These are phyloP conservation scores for Sugiyamaella americana DNA, from an alignment of 805 yeast species.

Conservation along the genomic window DNA sequence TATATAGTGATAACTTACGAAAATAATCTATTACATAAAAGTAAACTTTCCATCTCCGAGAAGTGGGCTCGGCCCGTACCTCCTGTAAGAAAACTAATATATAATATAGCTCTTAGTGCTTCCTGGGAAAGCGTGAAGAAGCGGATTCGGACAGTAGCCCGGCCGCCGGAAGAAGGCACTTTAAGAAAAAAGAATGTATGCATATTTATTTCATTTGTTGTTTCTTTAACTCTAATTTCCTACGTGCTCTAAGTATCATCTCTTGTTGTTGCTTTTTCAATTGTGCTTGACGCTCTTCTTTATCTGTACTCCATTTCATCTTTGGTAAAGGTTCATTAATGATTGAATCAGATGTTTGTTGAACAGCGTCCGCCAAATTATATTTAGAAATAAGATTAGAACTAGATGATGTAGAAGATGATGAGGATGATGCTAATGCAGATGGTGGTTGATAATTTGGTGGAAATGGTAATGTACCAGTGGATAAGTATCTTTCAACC, in stretches of 20 bases:
- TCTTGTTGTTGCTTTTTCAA: slow-evolving; percentile 47
- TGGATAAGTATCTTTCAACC: slow-evolving; percentile 60
- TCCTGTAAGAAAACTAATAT: too few species aligned
- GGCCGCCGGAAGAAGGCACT: too few species aligned
- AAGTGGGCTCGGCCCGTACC: too few species aligned
- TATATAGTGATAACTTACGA: slow-evolving; percentile 15
- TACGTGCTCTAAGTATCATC: slow-evolving; percentile 58
- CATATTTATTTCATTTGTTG: background rate
- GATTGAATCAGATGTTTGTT: slow-evolving; percentile 10
- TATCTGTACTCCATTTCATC: slow-evolving; percentile 38
- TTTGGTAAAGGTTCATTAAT: slow-evolving; percentile 12
- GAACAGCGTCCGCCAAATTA: slow-evolving; percentile 40
- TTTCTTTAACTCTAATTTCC: slow-evolving; percentile 15
- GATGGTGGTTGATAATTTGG: slow-evolving; percentile 15
- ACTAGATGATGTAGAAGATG: slow-evolving; percentile 9
- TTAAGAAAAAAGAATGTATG: too few species aligned
- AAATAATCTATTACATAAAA: too few species aligned
- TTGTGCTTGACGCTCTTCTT: slow-evolving; percentile 39
- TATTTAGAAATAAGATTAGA: slow-evolving; percentile 21
- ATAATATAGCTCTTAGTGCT: too few species aligned
- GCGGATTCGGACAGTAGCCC: too few species aligned
- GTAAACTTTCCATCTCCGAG: too few species aligned
- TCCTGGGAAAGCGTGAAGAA: too few species aligned
- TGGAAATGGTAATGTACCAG: slow-evolving; percentile 47
- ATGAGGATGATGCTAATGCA: slow-evolving; percentile 11